Conservation (phyloP, 2,329 filamentous ascomycete genomes). For the Gnomoniopsis smithogilvyi region DNA sequence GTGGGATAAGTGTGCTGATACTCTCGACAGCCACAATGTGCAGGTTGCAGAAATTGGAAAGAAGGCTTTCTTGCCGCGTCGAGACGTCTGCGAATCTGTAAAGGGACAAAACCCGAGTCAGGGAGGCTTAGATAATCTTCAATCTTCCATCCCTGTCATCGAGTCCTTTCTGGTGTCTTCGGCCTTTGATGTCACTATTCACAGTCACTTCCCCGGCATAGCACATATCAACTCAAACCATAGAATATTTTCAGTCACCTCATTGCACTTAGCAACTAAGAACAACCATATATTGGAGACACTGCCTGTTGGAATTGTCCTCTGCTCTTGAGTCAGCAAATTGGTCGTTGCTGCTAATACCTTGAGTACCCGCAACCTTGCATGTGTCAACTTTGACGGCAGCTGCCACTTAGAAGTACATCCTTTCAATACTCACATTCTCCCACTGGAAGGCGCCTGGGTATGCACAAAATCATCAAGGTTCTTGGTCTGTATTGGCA, state of each 20-base stretch:
- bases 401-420: too few relatives aligned
- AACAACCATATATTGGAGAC: too few relatives aligned
- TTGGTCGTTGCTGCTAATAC: too few relatives aligned
- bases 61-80: neutral
- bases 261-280: too few relatives aligned
- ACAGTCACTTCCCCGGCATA: neutral
- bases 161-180: too few relatives aligned
- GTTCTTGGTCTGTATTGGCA: neutral
- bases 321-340: too few relatives aligned
- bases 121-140: neutral
- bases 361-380: too few relatives aligned
- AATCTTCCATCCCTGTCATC: neutral
- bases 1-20: neutral
- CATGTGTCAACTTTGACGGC: too few relatives aligned
- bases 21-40: neutral
- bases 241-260: neutral
- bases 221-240: neutral
- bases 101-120: neutral
- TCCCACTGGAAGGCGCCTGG: too few relatives aligned
- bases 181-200: neutral
- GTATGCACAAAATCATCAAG: neutral
- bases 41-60: neutral
- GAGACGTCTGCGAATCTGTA: neutral
- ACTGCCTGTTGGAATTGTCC: too few relatives aligned
- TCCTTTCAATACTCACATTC: too few relatives aligned